Evolutionary conservation across 2,329 filamentous ascomycete genomes (phyloP).

Genomic region (Diaporthe eres): DNA sequence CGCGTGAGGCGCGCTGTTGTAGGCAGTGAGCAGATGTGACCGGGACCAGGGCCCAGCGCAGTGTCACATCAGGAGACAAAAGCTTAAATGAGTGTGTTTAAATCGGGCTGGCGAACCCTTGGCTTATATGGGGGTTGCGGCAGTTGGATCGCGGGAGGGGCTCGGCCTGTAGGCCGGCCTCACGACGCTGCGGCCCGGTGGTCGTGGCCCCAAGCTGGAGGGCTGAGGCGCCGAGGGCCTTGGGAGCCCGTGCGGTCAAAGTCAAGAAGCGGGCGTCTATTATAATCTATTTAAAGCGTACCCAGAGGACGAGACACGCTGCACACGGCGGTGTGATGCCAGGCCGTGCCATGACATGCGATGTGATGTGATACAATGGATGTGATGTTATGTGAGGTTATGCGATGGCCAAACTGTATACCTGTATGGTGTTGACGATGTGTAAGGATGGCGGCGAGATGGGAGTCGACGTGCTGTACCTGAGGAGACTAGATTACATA

Average conservation of each 20-base stretch:
- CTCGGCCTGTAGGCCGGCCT: no score
- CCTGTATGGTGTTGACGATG: neutral
- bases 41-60: neutral
- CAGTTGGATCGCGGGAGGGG: neutral
- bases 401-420: neutral
- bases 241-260: conserved; percentile 9
- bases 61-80: neutral
- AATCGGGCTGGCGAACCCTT: neutral
- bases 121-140: neutral
- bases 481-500: neutral
- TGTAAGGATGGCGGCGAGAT: neutral
- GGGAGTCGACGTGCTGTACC: neutral
- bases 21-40: neutral
- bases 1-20: conserved; percentile 2
- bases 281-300: conserved; percentile 14
- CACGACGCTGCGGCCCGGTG: neutral
- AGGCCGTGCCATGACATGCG: neutral
- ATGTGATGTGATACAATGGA: neutral
- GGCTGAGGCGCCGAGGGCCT: conserved; percentile 18
- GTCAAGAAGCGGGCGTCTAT: neutral
- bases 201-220: neutral
- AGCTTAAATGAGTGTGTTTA: neutral
- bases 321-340: neutral
- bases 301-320: neutral
- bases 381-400: neutral